Conservation (phyloP, 176 grass and related monocot species). For the barley (Hordeum vulgare) region DNA sequence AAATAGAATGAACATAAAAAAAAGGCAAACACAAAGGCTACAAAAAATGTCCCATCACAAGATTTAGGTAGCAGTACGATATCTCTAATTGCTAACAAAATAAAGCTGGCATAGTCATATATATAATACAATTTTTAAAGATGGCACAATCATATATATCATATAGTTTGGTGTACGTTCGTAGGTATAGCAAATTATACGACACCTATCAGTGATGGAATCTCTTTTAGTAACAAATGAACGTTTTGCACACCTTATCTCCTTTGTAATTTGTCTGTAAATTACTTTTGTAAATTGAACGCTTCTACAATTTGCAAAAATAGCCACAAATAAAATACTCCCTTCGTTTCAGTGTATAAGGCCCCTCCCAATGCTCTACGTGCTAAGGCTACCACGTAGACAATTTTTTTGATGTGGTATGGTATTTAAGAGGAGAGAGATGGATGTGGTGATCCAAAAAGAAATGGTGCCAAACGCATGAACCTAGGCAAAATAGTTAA, state of each 20-base stretch:
- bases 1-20: too few species aligned
- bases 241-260: neutral
- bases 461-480: too few species aligned
- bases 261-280: neutral
- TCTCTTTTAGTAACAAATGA: neutral
- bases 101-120: neutral
- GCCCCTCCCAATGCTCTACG: too few species aligned
- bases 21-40: neutral
- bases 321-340: neutral
- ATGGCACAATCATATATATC: neutral
- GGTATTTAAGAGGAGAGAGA: too few species aligned
- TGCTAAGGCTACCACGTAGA: too few species aligned
- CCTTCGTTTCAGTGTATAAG: too few species aligned
- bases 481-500: too few species aligned
- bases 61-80: neutral
- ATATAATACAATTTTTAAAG: neutral
- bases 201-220: neutral
- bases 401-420: too few species aligned
- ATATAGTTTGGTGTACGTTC: neutral
- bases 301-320: too few species aligned
- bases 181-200: slow-evolving; percentile 29
- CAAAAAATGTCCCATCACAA: neutral
- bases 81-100: neutral
- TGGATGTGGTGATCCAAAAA: too few species aligned
- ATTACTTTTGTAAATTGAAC: neutral